phyloP scores from a whole-genome alignment of 441 rosid species.

The Syzygium malaccense region DNA sequence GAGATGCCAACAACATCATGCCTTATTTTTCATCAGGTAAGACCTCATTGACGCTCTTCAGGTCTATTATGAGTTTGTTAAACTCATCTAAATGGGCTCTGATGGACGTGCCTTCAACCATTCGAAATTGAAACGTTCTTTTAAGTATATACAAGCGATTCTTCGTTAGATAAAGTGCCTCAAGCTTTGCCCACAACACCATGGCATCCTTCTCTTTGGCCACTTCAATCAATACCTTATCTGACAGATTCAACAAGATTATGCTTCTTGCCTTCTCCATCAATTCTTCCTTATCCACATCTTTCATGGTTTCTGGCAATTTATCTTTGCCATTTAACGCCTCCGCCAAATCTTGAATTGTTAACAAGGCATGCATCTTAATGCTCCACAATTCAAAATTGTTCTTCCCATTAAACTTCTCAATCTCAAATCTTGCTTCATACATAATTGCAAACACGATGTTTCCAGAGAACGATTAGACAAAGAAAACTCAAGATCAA shows the following conservation, averaged over 20 bases:
- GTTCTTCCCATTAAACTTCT: not conserved
- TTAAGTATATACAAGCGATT: not conserved
- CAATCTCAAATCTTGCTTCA: not conserved
- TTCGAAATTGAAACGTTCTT: not conserved
- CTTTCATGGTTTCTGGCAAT: not conserved
- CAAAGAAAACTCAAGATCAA: not conserved
- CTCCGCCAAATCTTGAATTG: fast-evolving
- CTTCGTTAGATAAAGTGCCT: not conserved
- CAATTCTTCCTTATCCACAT: not conserved
- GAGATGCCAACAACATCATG: not conserved
- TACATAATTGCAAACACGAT: not conserved
- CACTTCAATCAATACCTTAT: not conserved
- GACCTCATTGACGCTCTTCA: not conserved
- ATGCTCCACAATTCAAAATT: not conserved
- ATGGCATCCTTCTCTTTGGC: fast-evolving
- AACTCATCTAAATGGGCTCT: not conserved
- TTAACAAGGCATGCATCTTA: not conserved
- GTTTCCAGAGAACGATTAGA: not conserved
- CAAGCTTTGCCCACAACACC: not conserved
- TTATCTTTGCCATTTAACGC: not conserved
- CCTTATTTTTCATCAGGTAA: not conserved
- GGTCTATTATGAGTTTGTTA: not conserved
- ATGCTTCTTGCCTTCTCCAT: not conserved
- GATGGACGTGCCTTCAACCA: not conserved
- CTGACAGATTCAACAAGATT: not conserved